Percentiles rank a stretch among this genome's conserved stretches.
Conservation (phyloP, 2,329 filamentous ascomycete genomes). For the Cladosporium colombiae region DNA sequence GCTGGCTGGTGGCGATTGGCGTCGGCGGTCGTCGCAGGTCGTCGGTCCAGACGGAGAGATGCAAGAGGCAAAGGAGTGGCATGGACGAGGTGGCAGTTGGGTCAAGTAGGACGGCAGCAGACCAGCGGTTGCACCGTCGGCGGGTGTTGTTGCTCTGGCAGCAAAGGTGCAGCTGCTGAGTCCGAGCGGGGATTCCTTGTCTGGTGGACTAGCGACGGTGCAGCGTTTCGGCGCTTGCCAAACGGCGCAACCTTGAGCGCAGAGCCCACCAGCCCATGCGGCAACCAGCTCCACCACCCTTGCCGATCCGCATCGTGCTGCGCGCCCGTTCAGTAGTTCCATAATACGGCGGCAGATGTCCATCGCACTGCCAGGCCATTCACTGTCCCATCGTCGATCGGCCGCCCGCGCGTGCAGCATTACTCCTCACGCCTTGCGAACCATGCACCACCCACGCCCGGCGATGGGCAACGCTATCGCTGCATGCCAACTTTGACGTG, state of each 20-base stretch:
- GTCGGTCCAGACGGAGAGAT: conserved; percentile 11
- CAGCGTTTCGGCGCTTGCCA: conserved; percentile 15
- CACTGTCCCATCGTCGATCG: conserved; percentile 9
- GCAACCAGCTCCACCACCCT: conserved; percentile 2
- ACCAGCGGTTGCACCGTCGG: conserved; percentile 8
- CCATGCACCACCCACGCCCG: neutral
- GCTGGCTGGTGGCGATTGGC: neutral
- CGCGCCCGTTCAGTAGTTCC: neutral
- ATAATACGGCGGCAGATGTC: neutral
- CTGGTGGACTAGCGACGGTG: neutral
- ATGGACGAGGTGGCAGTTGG: neutral
- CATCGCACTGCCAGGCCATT: neutral
- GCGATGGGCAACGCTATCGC: conserved; percentile 9
- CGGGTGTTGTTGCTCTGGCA: conserved; percentile 21
- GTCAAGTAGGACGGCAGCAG: conserved; percentile 7
- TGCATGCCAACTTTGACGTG: conserved; percentile 13
- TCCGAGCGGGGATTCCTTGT: conserved; percentile 14
- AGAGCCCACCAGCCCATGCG: neutral
- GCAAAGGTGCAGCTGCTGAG: conserved; percentile 15
- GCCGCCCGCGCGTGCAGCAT: neutral
- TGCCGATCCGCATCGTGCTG: conserved; percentile 7
- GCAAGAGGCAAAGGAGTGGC: neutral
- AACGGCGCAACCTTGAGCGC: conserved; percentile 19
- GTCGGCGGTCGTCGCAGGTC: neutral
- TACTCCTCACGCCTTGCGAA: conserved; percentile 14